Conservation (phyloP, 2,329 filamentous ascomycete genomes). For the Colletotrichum zoysiae region DNA sequence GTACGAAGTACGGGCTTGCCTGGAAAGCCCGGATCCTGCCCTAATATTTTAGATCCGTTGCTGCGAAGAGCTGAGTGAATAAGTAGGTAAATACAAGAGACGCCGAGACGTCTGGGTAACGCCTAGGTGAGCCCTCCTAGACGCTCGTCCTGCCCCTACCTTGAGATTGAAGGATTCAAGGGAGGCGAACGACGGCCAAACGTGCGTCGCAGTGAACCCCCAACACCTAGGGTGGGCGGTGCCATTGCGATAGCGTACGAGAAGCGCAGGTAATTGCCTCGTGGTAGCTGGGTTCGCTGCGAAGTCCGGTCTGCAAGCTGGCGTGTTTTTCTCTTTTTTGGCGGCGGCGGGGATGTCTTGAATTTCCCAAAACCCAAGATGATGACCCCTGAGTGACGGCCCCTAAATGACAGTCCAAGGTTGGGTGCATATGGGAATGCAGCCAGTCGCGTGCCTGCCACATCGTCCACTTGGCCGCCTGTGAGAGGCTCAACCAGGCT, state of each 20-base stretch:
- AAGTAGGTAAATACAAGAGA: slow-evolving; percentile 4
- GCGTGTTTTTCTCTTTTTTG: slow-evolving; percentile 3
- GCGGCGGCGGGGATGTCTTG: slow-evolving; percentile 21
- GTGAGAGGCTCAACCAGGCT: slow-evolving; percentile 46
- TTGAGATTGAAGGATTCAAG: slow-evolving; percentile 20
- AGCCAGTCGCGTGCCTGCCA: slow-evolving; percentile 42
- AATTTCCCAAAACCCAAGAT: slow-evolving; percentile 23
- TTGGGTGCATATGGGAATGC: slow-evolving; percentile 24
- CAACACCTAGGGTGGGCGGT: slow-evolving; percentile 18
- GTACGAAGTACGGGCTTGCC: background rate
- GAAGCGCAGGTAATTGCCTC: slow-evolving; percentile 34
- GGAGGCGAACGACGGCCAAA: slow-evolving; percentile 23
- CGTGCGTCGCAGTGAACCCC: slow-evolving; percentile 7
- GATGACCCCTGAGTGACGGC: slow-evolving; percentile 17
- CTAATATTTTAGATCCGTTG: background rate
- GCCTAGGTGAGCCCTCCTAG: background rate
- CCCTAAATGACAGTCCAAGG: slow-evolving; percentile 21
- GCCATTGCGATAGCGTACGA: slow-evolving; percentile 23
- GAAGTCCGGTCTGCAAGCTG: slow-evolving; percentile 23
- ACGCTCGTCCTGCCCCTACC: slow-evolving; percentile 9
- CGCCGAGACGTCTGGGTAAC: background rate
- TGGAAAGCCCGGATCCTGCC: slow-evolving; percentile 8
- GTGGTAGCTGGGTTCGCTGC: slow-evolving; percentile 32
- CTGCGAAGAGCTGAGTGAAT: slow-evolving; percentile 3
- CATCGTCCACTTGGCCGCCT: slow-evolving; percentile 48